Evolutionary conservation across 345 rosid genomes (phyloP).

Genomic region (Hevea brasiliensis): DNA sequence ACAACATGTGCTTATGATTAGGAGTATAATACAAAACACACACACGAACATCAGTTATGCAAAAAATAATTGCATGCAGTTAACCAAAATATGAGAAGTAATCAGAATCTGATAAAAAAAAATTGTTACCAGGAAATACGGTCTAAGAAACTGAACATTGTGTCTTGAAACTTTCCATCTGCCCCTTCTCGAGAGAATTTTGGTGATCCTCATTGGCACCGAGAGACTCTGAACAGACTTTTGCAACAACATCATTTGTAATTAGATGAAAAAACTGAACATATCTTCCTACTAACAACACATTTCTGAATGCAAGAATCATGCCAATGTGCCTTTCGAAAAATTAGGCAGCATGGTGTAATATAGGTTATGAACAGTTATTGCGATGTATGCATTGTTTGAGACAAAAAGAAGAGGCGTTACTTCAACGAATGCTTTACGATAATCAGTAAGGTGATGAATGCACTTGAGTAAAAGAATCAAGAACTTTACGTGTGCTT

Average conservation of each 20-base stretch:
- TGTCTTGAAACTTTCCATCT: conserved; percentile 61
- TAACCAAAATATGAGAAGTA: neutral
- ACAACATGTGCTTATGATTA: too few relatives aligned
- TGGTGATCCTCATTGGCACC: conserved; percentile 14
- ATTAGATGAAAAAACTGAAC: conserved; percentile 60
- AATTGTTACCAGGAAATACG: neutral
- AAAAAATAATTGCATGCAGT: neutral
- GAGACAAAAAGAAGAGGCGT: conserved; percentile 73
- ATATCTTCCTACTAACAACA: conserved; percentile 57
- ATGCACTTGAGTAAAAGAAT: conserved; percentile 26
- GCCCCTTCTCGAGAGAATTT: conserved; percentile 32
- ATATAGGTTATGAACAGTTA: conserved; percentile 26
- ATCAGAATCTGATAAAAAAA: conserved; percentile 2
- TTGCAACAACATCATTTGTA: conserved; percentile 43
- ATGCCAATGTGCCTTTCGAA: conserved; percentile 76
- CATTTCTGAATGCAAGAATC: conserved; percentile 71
- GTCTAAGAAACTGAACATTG: conserved; percentile 46
- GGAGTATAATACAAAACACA: neutral
- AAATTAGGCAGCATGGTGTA: conserved; percentile 31
- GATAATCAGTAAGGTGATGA: conserved; percentile 20
- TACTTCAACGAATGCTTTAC: conserved; percentile 85
- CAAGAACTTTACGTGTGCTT: conserved; percentile 43
- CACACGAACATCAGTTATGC: neutral
- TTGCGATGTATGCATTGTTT: conserved; percentile 38
- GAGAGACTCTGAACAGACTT: conserved; percentile 39